phyloP scores from a whole-genome alignment of 1,284 basidiomycete genomes.

The Ceratobasidium sp. region DNA sequence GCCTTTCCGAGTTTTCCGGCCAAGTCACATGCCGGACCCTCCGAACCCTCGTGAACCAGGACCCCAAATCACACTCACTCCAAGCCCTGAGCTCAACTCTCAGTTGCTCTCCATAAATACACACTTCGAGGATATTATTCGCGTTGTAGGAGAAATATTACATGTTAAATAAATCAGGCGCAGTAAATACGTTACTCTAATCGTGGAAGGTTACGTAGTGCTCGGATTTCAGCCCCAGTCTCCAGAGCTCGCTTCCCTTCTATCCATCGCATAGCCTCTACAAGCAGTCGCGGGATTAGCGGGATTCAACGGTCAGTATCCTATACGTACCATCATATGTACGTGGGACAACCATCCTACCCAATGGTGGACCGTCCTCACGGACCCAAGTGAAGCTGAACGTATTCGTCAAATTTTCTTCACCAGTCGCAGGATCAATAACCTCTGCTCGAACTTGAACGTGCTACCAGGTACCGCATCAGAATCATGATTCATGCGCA shows the following conservation, averaged over 20 bases:
- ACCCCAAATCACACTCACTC: slow-evolving; percentile 18
- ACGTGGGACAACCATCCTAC: slow-evolving; percentile 69
- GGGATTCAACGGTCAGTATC: neutral
- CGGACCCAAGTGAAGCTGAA: slow-evolving; percentile 72
- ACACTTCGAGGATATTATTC: neutral
- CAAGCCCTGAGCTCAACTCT: neutral
- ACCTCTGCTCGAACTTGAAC: slow-evolving; percentile 79
- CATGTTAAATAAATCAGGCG: too few species aligned
- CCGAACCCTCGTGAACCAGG: slow-evolving; percentile 1
- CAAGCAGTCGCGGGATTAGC: slow-evolving; percentile 28
- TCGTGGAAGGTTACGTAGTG: slow-evolving; percentile 44
- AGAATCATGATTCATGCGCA: neutral
- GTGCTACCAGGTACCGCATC: slow-evolving; percentile 56
- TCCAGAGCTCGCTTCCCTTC: slow-evolving; percentile 75
- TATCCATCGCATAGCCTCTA: slow-evolving; percentile 83
- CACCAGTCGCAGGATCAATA: slow-evolving; percentile 73
- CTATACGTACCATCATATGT: slow-evolving; percentile 66
- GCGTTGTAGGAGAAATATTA: neutral
- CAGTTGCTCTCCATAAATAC: neutral
- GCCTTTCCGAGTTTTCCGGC: slow-evolving; percentile 17
- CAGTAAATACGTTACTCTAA: too few species aligned
- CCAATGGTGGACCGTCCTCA: slow-evolving; percentile 53
- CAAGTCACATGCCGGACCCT: slow-evolving; percentile 29
- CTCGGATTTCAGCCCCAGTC: slow-evolving; percentile 64
- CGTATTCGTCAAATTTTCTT: slow-evolving; percentile 71